A percentile compares a stretch with the other conserved stretches of the same genome.
Evolutionary conservation across 495 filamentous ascomycete species (phyloP).

Genomic region (Aspergillus baeticus): DNA sequence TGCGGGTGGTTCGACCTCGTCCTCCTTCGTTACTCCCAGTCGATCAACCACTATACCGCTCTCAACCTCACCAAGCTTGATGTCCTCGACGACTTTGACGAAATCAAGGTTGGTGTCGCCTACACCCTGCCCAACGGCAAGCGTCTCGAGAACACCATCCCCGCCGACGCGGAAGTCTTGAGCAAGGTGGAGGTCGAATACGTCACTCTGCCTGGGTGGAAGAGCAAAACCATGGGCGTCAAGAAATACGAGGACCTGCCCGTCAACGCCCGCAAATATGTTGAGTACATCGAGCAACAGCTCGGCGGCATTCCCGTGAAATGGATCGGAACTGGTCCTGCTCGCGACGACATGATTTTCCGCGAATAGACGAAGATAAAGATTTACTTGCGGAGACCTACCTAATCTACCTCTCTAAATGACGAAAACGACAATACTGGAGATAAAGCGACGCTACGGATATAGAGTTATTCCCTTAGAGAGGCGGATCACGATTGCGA

Average conservation of each 20-base stretch:
- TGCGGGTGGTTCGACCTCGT: constrained; percentile 92
- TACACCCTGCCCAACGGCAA: constrained; percentile 61
- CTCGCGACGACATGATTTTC: constrained; percentile 64
- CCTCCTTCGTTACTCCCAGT: constrained; percentile 72
- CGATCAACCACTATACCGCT: constrained; percentile 70
- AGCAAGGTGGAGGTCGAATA: constrained; percentile 62
- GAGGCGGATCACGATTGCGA: not conserved
- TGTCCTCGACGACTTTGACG: constrained; percentile 77
- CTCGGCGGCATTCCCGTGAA: constrained; percentile 65
- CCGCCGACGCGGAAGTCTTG: constrained; percentile 66
- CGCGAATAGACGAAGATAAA: constrained; percentile 34
- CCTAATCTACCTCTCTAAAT: not conserved
- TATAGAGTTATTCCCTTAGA: not conserved
- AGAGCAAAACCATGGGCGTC: constrained; percentile 62
- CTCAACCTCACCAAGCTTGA: constrained; percentile 90
- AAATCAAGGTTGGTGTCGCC: constrained; percentile 73
- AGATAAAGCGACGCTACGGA: not conserved
- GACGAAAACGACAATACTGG: not conserved
- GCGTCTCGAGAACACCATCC: constrained; percentile 57
- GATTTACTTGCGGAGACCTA: not conserved
- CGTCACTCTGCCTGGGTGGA: constrained; percentile 76
- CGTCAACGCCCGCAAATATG: constrained; percentile 69
- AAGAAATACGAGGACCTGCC: constrained; percentile 68
- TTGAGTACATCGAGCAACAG: constrained; percentile 75
- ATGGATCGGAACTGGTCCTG: constrained; percentile 79